Evolutionary conservation across 441 rosid species (phyloP).

Genomic region (Kokia cookei): DNA sequence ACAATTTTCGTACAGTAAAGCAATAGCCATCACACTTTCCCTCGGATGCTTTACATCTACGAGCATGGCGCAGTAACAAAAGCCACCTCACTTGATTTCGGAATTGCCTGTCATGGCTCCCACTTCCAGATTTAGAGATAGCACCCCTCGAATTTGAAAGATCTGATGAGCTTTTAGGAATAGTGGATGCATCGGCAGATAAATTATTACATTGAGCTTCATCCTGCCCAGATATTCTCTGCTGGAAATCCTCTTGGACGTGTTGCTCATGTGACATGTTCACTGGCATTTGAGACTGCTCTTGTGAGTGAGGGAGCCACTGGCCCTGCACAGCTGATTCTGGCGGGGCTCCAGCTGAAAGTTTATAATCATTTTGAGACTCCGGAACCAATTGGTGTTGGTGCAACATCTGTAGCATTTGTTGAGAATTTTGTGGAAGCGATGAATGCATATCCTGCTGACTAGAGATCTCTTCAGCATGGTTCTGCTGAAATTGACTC

Average conservation of each 20-base stretch:
- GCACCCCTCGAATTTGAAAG: constrained; percentile 37
- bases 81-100: constrained; percentile 89
- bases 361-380: constrained; percentile 51
- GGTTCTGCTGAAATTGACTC: constrained; percentile 67
- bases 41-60: constrained; percentile 80
- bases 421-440: constrained; percentile 61
- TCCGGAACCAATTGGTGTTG: constrained; percentile 54
- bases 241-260: constrained; percentile 76
- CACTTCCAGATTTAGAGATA: constrained; percentile 49
- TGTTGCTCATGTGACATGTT: constrained; percentile 55
- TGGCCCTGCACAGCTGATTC: constrained; percentile 54
- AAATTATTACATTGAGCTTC: constrained; percentile 79
- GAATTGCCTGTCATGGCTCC: constrained; percentile 66
- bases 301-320: constrained; percentile 65
- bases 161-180: constrained; percentile 43
- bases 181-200: constrained; percentile 56
- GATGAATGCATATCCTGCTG: constrained; percentile 50
- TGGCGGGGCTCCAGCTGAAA: constrained; percentile 47
- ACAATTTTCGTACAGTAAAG: constrained; percentile 61
- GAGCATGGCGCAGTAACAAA: constrained; percentile 89
- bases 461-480: constrained; percentile 50
- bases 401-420: constrained; percentile 65
- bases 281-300: constrained; percentile 38
- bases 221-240: constrained; percentile 66
- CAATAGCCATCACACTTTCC: constrained; percentile 84